Evolutionary conservation across 2,329 filamentous ascomycete species (phyloP), one percentile per base, ranked within the genome.

Genomic region (Lachnellula occidentalis): DNA sequence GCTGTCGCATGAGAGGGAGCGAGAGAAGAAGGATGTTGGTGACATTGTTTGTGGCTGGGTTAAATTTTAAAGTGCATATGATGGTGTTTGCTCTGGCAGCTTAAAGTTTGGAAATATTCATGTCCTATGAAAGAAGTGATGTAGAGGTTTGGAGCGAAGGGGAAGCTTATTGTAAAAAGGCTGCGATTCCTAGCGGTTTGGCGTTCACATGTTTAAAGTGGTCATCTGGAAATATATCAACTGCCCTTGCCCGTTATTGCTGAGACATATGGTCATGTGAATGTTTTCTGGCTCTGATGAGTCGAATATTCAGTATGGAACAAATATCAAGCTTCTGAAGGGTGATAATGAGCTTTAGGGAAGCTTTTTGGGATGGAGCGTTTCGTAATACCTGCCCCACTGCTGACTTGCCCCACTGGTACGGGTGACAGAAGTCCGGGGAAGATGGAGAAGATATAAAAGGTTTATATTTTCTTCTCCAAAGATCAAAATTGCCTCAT

Each of bases 1-100:
- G 37, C 37, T 43, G 41, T 62, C 58, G 45, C 53, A 46, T 12
- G 61, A 31, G 22, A 39, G 48, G 36, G 61, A 59, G 43, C 58
- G 59, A 9, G 52, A 50, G 55, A 62, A 63, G 54, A 63, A 63
- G 14, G 62, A 58, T 27, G 61, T 61, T 19, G 58, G 58, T 9
- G 62, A 62, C 59, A 63, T 66, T 34, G 19, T 55, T 31, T 11
- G 4, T 8, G 39, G 27, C 9, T 12, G 27, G 27, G 9, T 31
- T 31, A 31, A 31, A 31, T 3, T 11, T 31, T 31, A 9, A 9
- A 31, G 27, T 12, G 27, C 9, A 12, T 31, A 31, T 31, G 27
- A 17, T 55, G 27, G 46, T 45, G 34, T 27, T 17, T 43, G 21
- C 27, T 7, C 5, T 22, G 11, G 27, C 17, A 48, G 47, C 8